Percentiles rank a stretch among this genome's conserved stretches.
phyloP scores from a whole-genome alignment of 2,329 filamentous ascomycete genomes.

The Penicillium hesseltinei region DNA sequence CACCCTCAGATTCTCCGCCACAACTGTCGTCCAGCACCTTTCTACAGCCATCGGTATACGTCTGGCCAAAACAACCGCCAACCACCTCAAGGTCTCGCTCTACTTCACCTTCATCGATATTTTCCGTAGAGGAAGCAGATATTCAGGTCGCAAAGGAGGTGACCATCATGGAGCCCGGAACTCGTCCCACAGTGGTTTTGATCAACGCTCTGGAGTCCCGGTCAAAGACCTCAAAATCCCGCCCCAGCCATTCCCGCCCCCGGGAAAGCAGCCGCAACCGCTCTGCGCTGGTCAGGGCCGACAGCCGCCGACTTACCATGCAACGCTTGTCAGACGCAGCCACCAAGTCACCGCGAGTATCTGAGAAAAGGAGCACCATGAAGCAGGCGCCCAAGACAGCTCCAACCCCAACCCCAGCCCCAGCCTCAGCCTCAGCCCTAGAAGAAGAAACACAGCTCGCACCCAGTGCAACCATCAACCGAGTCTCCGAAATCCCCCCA shows the following conservation, averaged over 20 bases:
- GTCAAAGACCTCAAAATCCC: conserved; percentile 14
- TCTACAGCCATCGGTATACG: conserved; percentile 32
- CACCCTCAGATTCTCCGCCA: conserved; percentile 30
- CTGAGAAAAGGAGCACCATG: not conserved
- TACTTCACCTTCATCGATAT: conserved; percentile 27
- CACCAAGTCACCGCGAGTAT: not conserved
- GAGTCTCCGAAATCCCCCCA: conserved; percentile 26
- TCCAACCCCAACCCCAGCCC: not conserved
- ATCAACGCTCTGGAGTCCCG: conserved; percentile 30
- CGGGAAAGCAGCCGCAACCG: conserved; percentile 16
- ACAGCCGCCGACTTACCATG: conserved; percentile 9
- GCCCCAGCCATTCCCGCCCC: conserved; percentile 9
- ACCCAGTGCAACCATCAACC: conserved; percentile 22
- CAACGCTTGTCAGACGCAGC: conserved; percentile 1
- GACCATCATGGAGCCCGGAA: conserved; percentile 30
- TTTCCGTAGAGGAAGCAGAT: conserved; percentile 34
- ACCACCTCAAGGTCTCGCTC: conserved; percentile 25
- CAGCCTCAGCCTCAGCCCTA: not conserved
- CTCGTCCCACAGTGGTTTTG: conserved; percentile 33
- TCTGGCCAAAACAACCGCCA: conserved; percentile 25
- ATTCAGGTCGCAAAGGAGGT: conserved; percentile 35
- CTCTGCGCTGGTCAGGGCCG: not conserved
- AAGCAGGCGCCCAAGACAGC: not conserved
- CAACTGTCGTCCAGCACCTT: conserved; percentile 30
- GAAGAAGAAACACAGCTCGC: not conserved